phyloP scores from a whole-genome alignment of 495 filamentous ascomycete species.

The Talaromyces ruber region DNA sequence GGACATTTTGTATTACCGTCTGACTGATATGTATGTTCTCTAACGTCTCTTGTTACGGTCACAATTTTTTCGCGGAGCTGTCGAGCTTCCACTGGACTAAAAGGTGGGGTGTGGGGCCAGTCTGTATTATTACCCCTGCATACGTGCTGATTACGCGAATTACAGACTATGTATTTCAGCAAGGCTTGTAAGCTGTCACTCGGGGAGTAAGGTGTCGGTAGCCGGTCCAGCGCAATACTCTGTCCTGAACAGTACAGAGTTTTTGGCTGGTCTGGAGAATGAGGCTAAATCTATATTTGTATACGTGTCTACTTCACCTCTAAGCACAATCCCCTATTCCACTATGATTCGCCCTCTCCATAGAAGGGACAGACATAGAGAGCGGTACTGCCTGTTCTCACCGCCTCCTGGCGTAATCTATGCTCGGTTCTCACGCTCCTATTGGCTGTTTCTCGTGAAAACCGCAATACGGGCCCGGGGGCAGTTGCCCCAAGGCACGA shows the following conservation, averaged over 20 bases:
- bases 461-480: not conserved
- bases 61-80: not conserved
- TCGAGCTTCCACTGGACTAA: not conserved
- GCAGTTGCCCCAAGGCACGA: not conserved
- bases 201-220: slow-evolving; percentile 2
- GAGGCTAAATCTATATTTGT: not conserved
- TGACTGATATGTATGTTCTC: not conserved
- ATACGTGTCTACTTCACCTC: not conserved
- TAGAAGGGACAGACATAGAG: not conserved
- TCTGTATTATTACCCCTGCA: not conserved
- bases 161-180: not conserved
- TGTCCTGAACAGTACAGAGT: not conserved
- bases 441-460: not conserved
- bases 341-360: not conserved
- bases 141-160: not conserved
- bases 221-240: not conserved
- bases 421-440: not conserved
- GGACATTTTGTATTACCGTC: slow-evolving; percentile 54
- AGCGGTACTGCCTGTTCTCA: not conserved
- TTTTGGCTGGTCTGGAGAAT: not conserved
- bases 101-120: slow-evolving; percentile 2
- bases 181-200: not conserved
- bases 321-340: not conserved
- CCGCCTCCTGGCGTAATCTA: not conserved
- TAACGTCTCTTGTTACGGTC: not conserved